These are phyloP conservation scores for Monilinia vaccinii-corymbosi DNA, from an alignment of 2,329 filamentous ascomycete genomes.

Conservation along the genomic window DNA sequence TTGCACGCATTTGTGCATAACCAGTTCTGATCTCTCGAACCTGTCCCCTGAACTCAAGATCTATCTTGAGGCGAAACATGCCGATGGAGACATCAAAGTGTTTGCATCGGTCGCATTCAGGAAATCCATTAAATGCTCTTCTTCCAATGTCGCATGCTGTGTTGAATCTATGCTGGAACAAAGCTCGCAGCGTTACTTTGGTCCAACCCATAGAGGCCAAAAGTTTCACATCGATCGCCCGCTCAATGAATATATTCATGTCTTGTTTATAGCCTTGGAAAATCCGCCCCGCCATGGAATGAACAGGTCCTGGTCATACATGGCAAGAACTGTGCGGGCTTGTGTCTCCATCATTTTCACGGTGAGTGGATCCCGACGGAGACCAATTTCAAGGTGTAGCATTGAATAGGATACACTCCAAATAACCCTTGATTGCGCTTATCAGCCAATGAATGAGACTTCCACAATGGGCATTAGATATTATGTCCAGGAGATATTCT, in stretches of 20 bases:
- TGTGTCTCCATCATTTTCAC: neutral
- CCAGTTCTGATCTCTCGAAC: slow-evolving; percentile 1
- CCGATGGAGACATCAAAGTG: neutral
- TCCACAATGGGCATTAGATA: neutral
- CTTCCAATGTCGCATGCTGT: neutral
- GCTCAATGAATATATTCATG: neutral
- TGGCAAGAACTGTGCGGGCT: neutral
- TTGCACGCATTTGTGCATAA: neutral
- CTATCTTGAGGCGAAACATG: neutral
- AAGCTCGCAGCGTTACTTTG: neutral
- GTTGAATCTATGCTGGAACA: neutral
- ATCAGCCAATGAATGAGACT: slow-evolving; percentile 1
- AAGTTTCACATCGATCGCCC: neutral
- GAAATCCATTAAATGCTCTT: neutral
- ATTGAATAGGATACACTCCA: neutral
- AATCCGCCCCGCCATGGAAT: neutral
- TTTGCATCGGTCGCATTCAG: neutral
- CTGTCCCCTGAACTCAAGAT: neutral
- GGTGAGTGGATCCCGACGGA: neutral
- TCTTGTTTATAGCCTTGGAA: neutral
- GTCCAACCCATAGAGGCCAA: neutral
- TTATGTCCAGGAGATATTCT: neutral
- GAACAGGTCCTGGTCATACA: neutral
- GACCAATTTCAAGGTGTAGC: neutral
- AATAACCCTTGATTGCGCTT: neutral